Evolutionary conservation across 495 filamentous ascomycete species (phyloP).

Genomic region (Neurospora tetrasperma): DNA sequence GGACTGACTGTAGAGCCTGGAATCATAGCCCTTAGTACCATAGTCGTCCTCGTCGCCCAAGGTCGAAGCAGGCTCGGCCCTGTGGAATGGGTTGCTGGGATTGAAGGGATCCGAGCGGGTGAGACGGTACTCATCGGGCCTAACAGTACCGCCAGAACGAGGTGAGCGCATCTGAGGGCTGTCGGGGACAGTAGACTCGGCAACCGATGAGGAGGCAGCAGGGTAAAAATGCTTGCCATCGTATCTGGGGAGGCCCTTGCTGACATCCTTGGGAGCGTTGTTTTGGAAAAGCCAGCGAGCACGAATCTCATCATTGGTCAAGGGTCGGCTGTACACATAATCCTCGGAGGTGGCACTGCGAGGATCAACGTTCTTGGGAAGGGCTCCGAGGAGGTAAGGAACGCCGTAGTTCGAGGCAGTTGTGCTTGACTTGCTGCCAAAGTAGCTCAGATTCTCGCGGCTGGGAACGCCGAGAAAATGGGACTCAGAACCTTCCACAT

Average conservation of each 20-base stretch:
- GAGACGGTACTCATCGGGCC: slow-evolving; percentile 9
- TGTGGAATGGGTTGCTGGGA: slow-evolving; percentile 18
- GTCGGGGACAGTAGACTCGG: slow-evolving; percentile 12
- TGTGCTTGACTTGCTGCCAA: slow-evolving; percentile 4
- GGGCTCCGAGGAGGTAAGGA: slow-evolving; percentile 36
- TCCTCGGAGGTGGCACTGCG: slow-evolving; percentile 25
- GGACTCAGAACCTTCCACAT: neutral
- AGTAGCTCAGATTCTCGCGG: neutral
- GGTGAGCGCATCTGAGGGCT: neutral
- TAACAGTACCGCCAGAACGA: slow-evolving; percentile 5
- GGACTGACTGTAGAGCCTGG: no score
- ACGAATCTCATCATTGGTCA: slow-evolving; percentile 39
- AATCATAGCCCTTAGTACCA: no score
- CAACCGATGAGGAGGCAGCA: slow-evolving; percentile 31
- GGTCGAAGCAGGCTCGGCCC: slow-evolving; percentile 5
- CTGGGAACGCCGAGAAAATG: neutral
- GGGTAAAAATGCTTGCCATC: slow-evolving; percentile 49
- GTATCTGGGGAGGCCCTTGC: slow-evolving; percentile 42
- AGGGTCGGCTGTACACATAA: slow-evolving; percentile 35
- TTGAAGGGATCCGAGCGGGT: slow-evolving; percentile 30
- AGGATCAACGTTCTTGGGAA: slow-evolving; percentile 28
- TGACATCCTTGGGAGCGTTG: slow-evolving; percentile 28
- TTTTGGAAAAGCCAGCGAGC: slow-evolving; percentile 44
- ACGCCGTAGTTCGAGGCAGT: slow-evolving; percentile 9
- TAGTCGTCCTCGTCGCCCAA: neutral